Evolutionary conservation across 2,329 filamentous ascomycete species (phyloP).

Genomic region (Fusarium clavum): DNA sequence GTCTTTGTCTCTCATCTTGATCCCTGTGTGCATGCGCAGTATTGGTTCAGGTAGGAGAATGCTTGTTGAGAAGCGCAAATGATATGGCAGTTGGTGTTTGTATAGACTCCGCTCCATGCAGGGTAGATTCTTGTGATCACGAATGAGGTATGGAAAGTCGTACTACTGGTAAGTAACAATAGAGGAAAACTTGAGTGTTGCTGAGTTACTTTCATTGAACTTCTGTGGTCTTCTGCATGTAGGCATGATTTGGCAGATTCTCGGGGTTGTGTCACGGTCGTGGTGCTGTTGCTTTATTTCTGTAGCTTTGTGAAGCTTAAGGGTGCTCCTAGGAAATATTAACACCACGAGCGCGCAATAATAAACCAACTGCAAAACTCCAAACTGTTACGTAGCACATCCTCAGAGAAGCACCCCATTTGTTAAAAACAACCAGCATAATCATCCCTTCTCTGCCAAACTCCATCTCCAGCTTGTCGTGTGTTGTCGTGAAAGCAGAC

Average conservation of each 20-base stretch:
- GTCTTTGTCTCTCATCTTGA: background rate
- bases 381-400: background rate
- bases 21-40: background rate
- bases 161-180: background rate
- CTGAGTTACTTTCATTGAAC: too few species aligned
- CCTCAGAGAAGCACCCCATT: background rate
- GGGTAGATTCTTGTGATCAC: conserved; percentile 58
- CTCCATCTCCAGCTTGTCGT: background rate
- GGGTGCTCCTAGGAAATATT: background rate
- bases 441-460: background rate
- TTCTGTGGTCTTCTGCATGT: too few species aligned
- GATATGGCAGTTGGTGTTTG: background rate
- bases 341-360: background rate
- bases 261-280: too few species aligned
- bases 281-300: background rate
- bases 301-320: background rate
- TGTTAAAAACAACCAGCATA: background rate
- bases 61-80: background rate
- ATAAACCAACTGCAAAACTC: background rate
- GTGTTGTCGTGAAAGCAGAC: conserved; percentile 7
- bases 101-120: conserved; percentile 56
- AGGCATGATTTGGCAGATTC: too few species aligned
- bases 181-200: background rate
- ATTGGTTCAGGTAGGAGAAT: background rate
- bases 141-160: background rate